Percentiles rank a stretch among this genome's conserved stretches.
These are phyloP conservation scores for Lipomyces mesembrius DNA, from an alignment of 805 yeast species.

Conservation along the genomic window DNA sequence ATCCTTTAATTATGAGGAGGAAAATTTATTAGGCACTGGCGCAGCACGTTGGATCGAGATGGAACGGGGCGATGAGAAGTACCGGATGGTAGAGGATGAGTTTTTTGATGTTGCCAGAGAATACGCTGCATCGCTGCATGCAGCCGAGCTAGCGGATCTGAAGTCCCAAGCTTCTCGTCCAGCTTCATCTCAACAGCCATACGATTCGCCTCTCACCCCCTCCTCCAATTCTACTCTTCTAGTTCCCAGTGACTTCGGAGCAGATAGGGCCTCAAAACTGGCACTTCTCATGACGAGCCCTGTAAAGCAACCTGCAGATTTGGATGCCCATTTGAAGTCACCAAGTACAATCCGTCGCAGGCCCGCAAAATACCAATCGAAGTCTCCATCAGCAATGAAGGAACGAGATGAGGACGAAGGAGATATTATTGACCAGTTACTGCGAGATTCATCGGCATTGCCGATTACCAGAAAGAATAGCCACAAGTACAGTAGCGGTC, in stretches of 20 bases:
- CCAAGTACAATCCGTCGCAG: background rate
- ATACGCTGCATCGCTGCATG: slow-evolving; percentile 21
- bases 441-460: background rate
- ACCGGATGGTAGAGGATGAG: slow-evolving; percentile 35
- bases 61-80: slow-evolving; percentile 21
- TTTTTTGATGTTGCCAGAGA: slow-evolving; percentile 24
- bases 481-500: background rate
- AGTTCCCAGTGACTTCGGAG: background rate
- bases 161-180: background rate
- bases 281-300: slow-evolving; percentile 8
- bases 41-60: background rate
- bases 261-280: slow-evolving; percentile 2
- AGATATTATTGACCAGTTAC: background rate
- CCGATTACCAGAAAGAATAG: background rate
- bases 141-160: slow-evolving; percentile 7
- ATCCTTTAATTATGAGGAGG: background rate
- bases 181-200: background rate
- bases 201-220: background rate
- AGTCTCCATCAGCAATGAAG: background rate
- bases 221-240: background rate
- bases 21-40: background rate
- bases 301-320: background rate
- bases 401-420: background rate
- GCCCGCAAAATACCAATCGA: background rate
- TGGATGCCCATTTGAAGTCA: background rate